phyloP scores from a whole-genome alignment of 306 rosid genomes.

The Dicorynia guianensis region DNA sequence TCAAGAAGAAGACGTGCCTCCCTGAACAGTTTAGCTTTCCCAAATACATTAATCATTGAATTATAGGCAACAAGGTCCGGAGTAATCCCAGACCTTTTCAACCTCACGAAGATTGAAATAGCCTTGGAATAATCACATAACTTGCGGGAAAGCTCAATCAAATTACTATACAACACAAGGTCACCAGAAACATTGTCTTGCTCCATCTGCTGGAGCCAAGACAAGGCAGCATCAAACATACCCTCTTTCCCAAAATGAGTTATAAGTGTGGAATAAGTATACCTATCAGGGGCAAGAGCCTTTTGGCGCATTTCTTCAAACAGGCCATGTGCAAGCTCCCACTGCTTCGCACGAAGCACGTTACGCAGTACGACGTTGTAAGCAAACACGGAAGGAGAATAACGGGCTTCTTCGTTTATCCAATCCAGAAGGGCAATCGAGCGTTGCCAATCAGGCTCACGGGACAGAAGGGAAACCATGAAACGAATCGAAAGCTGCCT shows the following conservation, averaged over 20 bases:
- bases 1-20: conserved; percentile 76
- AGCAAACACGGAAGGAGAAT: conserved; percentile 78
- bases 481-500: conserved; percentile 79
- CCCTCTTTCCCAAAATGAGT: conserved; percentile 82
- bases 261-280: conserved; percentile 88
- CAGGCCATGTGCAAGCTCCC: conserved; percentile 86
- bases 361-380: conserved; percentile 86
- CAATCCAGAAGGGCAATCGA: conserved; percentile 86
- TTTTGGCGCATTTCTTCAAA: conserved; percentile 91
- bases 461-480: conserved; percentile 82
- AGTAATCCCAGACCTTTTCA: conserved; percentile 63
- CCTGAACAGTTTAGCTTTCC: conserved; percentile 84
- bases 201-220: conserved; percentile 94
- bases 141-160: conserved; percentile 89
- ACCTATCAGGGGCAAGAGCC: conserved; percentile 87
- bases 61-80: conserved; percentile 88
- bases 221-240: conserved; percentile 82
- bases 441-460: conserved; percentile 90
- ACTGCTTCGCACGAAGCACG: conserved; percentile 83
- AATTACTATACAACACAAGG: conserved; percentile 80
- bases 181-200: conserved; percentile 84
- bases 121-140: conserved; percentile 86
- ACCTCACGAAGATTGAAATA: conserved; percentile 68
- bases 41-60: conserved; percentile 85
- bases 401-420: conserved; percentile 80